Conservation (phyloP, 495 filamentous ascomycete species). For the Xylaria curta region DNA sequence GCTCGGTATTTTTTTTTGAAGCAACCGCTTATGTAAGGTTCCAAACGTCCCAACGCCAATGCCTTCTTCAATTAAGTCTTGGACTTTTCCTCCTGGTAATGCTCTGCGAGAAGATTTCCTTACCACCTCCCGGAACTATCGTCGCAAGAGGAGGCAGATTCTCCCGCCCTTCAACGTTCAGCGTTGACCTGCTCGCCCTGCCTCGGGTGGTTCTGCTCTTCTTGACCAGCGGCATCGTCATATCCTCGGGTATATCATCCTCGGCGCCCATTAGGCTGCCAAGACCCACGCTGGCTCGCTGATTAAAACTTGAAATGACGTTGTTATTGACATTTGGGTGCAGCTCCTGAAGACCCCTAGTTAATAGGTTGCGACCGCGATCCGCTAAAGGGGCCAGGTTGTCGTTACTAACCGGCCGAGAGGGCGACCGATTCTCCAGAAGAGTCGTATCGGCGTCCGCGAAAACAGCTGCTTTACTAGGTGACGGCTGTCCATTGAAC, state of each 20-base stretch:
- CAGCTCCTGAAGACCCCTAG: slow-evolving; percentile 52
- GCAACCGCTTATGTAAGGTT: neutral
- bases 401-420: slow-evolving; percentile 34
- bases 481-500: slow-evolving; percentile 51
- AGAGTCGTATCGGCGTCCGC: slow-evolving; percentile 40
- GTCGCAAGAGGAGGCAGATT: slow-evolving; percentile 58
- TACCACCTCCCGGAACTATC: slow-evolving; percentile 38
- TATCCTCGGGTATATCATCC: slow-evolving; percentile 41
- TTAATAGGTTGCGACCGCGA: slow-evolving; percentile 27
- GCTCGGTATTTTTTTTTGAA: slow-evolving; percentile 1
- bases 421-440: slow-evolving; percentile 35
- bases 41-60: neutral
- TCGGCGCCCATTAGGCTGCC: slow-evolving; percentile 27
- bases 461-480: slow-evolving; percentile 45
- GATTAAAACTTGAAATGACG: slow-evolving; percentile 37
- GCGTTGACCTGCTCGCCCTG: slow-evolving; percentile 49
- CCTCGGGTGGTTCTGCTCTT: slow-evolving; percentile 60
- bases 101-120: slow-evolving; percentile 47
- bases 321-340: slow-evolving; percentile 49
- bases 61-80: slow-evolving; percentile 41
- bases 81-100: slow-evolving; percentile 60
- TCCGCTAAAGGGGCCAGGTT: slow-evolving; percentile 26
- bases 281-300: slow-evolving; percentile 30
- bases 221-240: slow-evolving; percentile 55
- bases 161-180: slow-evolving; percentile 62